Base-by-base conservation (phyloP, 306 rosid species). In the Rosa multiflora region DNA sequence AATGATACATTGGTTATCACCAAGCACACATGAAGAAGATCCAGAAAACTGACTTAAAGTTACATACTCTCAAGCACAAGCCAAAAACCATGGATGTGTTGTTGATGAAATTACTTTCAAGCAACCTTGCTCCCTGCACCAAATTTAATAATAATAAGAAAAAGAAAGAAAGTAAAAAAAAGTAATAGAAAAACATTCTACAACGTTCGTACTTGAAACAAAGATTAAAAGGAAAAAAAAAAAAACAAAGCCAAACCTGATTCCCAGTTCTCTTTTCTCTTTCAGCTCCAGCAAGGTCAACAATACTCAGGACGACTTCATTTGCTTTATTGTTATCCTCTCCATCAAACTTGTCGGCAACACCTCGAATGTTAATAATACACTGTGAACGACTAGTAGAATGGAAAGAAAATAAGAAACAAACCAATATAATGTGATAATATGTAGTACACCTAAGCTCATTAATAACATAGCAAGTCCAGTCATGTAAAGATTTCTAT, bases 201-300 rank as follows among this genome's bases (percentile, higher is more conserved):
- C 71, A 7, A 18, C 3, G 9, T 14, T 21, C n/a, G 15, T 64
- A 3, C 11, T 39, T 17, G 46, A 0, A 66, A 66, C 8, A 9
- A 39, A 40, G 4, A 39, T 8, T 67, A 67, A 6, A 17, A 14
- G 8, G 66, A 29, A 67, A 14, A 39, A 29, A 67, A 15, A 17
- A 51, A 15, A 32, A 23, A 40, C 52, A 67, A 55, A 35, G 51
- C 74, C 14, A 61, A 75, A 94, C 97, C 97, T 92, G 97, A 88
- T 92, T 92, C 79, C 97, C 97, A 5, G 98, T 94, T 88, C 85
- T 89, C 83, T 88, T 94, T 80, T 88, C 97, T 89, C 97, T 83
- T 86, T 94, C 98, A 37, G 97, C 98, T 74, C 97, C 98, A 80
- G 97, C 98, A 73, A 94, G 93, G 85, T 94, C 97, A 83, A 92